Evolutionary conservation across 139 green algal genomes (phyloP).

Genomic region (Micractinium conductrix): DNA sequence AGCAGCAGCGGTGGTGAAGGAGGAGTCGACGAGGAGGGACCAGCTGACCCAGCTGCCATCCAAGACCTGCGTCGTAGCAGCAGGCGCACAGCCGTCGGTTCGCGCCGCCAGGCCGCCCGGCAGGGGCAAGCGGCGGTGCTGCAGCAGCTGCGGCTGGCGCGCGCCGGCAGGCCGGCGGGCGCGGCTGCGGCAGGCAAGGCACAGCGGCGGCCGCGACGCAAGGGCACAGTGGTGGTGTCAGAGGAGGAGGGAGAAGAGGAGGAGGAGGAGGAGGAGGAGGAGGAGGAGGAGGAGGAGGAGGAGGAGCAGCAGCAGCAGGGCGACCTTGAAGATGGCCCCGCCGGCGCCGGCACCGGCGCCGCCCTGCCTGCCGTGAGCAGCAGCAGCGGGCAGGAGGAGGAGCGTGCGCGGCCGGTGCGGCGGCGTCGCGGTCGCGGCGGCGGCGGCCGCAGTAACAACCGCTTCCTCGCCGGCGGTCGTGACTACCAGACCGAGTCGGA

Average conservation of each 20-base stretch:
- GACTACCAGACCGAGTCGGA: slow-evolving; percentile 29
- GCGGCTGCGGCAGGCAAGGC: neutral
- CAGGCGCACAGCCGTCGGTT: neutral
- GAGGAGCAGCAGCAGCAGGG: no score
- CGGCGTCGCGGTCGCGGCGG: neutral
- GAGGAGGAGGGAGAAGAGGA: neutral
- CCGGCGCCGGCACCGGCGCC: no score
- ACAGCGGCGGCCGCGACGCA: neutral
- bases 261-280: neutral
- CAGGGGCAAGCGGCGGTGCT: neutral
- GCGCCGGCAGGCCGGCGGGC: neutral
- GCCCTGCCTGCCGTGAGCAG: no score
- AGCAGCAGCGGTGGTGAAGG: no score
- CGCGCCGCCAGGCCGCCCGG: neutral
- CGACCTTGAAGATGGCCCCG: no score
- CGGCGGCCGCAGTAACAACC: neutral
- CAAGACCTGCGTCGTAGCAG: neutral
- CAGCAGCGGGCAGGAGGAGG: neutral
- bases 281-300: neutral
- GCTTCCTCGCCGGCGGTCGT: neutral
- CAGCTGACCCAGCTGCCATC: neutral
- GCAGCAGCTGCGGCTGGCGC: neutral
- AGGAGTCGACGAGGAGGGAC: no score
- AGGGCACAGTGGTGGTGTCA: neutral
- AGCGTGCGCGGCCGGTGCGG: no score